Percentiles rank a stretch among this genome's conserved stretches.
Conservation (phyloP, 371 early-diverging fungal genomes). For the Apophysomyces ossiformis region DNA sequence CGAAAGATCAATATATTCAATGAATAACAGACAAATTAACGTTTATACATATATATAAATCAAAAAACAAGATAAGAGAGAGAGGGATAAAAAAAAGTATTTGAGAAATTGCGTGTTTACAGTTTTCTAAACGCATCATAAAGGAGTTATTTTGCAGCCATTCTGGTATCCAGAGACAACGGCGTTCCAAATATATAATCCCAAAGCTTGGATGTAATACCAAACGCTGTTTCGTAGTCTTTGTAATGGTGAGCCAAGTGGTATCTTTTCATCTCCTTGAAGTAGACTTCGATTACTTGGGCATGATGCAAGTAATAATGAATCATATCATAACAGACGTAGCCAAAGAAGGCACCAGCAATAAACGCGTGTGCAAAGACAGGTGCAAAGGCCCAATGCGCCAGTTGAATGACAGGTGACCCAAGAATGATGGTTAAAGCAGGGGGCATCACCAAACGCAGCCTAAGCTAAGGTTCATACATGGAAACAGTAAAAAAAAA, state of each 20-base stretch:
- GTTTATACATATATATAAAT: too few species aligned
- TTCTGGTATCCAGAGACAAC: constrained; percentile 24
- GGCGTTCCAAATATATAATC: constrained; percentile 85
- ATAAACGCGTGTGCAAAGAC: constrained; percentile 64
- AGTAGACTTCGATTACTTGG: constrained; percentile 66
- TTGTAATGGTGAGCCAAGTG: constrained; percentile 96
- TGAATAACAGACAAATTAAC: too few species aligned
- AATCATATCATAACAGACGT: constrained; percentile 87
- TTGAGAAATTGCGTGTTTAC: too few species aligned
- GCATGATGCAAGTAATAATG: constrained; percentile 97
- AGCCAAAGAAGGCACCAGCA: constrained; percentile 82
- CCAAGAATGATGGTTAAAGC: constrained; percentile 75
- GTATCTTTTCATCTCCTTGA: constrained; percentile 89
- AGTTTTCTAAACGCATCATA: not conserved
- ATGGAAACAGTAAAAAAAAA: constrained; percentile 2
- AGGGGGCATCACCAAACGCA: constrained; percentile 97
- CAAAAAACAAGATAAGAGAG: too few species aligned
- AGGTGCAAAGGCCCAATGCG: constrained; percentile 57
- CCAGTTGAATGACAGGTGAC: constrained; percentile 59
- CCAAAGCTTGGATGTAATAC: constrained; percentile 93
- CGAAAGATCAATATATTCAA: too few species aligned
- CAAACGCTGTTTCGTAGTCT: constrained; percentile 84
- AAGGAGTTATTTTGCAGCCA: not conserved
- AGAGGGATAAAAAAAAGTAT: too few species aligned
- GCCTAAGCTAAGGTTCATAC: constrained; percentile 38